These are phyloP conservation scores for Dipteronia dyeriana DNA, from an alignment of 345 rosid species.

Conservation along the genomic window DNA sequence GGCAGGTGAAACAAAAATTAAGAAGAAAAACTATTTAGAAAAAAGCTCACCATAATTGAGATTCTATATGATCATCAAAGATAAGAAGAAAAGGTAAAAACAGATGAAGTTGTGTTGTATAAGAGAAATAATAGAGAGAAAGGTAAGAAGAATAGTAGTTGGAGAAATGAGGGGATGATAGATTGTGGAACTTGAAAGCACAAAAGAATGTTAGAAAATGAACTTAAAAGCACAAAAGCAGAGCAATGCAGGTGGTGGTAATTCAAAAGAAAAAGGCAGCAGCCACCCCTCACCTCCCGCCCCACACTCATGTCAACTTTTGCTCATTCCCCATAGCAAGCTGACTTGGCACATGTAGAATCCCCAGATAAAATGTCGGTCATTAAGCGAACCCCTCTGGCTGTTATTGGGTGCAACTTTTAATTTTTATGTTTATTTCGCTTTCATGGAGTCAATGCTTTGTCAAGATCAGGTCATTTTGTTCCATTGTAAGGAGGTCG, in stretches of 20 bases:
- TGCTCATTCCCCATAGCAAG: conserved; percentile 23
- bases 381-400: too few relatives aligned
- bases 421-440: conserved; percentile 14
- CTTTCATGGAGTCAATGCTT: background rate
- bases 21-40: background rate
- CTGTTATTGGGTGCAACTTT: background rate
- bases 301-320: conserved; percentile 28
- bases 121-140: conserved; percentile 16
- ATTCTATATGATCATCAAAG: conserved; percentile 16
- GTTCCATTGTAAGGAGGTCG: conserved; percentile 23
- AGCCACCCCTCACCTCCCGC: conserved; percentile 22
- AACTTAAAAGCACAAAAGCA: conserved; percentile 38
- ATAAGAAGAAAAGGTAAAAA: conserved; percentile 14
- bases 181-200: conserved; percentile 16
- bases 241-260: conserved; percentile 33
- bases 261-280: conserved; percentile 25
- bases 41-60: conserved; percentile 40
- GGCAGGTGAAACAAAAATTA: conserved; percentile 8
- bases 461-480: conserved; percentile 2
- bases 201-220: conserved; percentile 26
- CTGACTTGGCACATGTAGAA: conserved; percentile 34
- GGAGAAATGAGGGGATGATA: background rate
- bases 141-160: conserved; percentile 2
- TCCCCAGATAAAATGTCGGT: background rate
- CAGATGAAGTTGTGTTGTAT: background rate